A percentile compares a stretch with the other conserved stretches of the same genome.
Evolutionary conservation across 257 asterid genomes (phyloP).

Genomic region (Plantago elongata): DNA sequence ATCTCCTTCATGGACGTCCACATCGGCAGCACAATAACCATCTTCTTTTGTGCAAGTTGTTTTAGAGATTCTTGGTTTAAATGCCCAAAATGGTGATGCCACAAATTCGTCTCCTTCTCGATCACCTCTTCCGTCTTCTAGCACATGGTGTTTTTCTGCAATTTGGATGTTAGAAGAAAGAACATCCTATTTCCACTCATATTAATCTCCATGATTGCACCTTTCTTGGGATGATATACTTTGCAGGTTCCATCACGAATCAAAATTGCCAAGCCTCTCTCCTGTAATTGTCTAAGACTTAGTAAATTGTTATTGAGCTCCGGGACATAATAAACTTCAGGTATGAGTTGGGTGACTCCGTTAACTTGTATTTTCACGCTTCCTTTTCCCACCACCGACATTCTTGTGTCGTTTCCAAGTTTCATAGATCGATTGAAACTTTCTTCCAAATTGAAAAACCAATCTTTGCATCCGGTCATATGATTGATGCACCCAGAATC

Average conservation of each 20-base stretch:
- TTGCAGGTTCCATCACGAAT: background rate
- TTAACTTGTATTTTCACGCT: slow-evolving; percentile 3
- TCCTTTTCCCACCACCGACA: slow-evolving; percentile 10
- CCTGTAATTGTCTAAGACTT: slow-evolving; percentile 26
- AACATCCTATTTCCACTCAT: slow-evolving; percentile 14
- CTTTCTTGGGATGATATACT: slow-evolving; percentile 4
- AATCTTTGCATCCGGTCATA: background rate
- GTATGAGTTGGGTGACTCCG: background rate
- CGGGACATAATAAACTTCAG: slow-evolving; percentile 7
- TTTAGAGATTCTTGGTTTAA: no score
- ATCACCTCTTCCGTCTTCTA: background rate
- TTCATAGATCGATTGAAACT: slow-evolving; percentile 3
- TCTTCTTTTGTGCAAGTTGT: background rate
- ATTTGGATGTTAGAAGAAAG: background rate
- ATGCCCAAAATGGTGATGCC: slow-evolving; percentile 19
- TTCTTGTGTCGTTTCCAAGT: slow-evolving; percentile 12
- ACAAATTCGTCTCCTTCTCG: background rate
- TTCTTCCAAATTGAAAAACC: slow-evolving; percentile 15
- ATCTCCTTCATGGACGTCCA: background rate
- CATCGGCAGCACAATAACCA: background rate
- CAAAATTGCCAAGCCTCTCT: slow-evolving; percentile 7
- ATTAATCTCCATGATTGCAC: background rate
- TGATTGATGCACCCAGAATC: slow-evolving; percentile 22
- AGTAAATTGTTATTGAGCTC: slow-evolving; percentile 15
- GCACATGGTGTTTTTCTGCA: background rate